Conservation (phyloP, 495 filamentous ascomycete genomes). For the Usnea hakonensis region DNA sequence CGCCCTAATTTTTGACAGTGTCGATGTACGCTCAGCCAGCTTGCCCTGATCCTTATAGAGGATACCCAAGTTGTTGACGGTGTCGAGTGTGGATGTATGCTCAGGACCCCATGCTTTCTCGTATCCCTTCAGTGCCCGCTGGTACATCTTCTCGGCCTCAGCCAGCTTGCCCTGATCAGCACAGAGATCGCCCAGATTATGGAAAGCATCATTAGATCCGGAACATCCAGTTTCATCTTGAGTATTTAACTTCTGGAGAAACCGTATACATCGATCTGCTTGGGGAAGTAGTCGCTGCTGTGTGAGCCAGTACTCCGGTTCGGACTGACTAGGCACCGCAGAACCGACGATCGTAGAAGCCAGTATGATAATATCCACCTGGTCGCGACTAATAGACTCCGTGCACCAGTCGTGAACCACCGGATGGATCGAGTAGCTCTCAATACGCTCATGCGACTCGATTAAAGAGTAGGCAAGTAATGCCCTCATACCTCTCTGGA, state of each 20-base stretch:
- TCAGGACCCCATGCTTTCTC: slow-evolving; percentile 29
- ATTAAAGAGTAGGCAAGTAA: slow-evolving; percentile 32
- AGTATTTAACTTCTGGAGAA: slow-evolving; percentile 30
- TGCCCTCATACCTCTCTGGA: slow-evolving; percentile 26
- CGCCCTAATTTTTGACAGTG: background rate
- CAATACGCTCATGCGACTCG: slow-evolving; percentile 17
- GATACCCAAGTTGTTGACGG: background rate
- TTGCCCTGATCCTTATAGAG: background rate
- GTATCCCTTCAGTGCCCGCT: slow-evolving; percentile 29
- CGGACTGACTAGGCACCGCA: background rate
- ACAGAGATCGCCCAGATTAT: slow-evolving; percentile 20
- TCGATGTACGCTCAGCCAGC: background rate
- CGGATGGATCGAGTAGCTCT: background rate
- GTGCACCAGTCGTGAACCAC: background rate
- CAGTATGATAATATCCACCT: background rate
- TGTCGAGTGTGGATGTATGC: no score
- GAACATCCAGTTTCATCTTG: slow-evolving; percentile 7
- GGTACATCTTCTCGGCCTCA: slow-evolving; percentile 8
- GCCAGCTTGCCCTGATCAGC: background rate
- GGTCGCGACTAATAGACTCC: background rate
- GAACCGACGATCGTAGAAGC: background rate
- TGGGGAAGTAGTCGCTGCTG: slow-evolving; percentile 1
- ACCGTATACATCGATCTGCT: slow-evolving; percentile 29
- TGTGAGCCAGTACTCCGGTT: background rate
- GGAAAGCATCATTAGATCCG: slow-evolving; percentile 25